phyloP scores from a whole-genome alignment of 768 basidiomycete species.

The Phylloporus rhodoxanthus region DNA sequence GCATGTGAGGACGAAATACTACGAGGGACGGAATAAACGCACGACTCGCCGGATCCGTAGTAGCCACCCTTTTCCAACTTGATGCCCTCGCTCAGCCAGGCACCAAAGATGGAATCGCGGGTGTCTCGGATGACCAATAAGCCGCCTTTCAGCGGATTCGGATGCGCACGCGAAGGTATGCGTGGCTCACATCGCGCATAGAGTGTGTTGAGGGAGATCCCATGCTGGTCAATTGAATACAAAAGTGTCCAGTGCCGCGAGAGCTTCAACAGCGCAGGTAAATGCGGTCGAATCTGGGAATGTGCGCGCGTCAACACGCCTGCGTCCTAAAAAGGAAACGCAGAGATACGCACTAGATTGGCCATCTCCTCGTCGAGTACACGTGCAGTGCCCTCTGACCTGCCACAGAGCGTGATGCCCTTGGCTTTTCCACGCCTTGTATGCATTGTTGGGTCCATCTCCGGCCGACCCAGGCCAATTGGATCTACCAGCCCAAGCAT shows the following conservation, averaged over 20 bases:
- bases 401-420: constrained; percentile 46
- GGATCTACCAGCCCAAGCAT: constrained; percentile 34
- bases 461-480: constrained; percentile 34
- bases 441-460: constrained; percentile 4
- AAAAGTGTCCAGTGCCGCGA: constrained; percentile 69
- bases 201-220: constrained; percentile 85
- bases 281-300: constrained; percentile 58
- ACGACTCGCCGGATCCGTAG: constrained; percentile 90
- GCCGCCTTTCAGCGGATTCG: constrained; percentile 36
- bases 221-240: constrained; percentile 92
- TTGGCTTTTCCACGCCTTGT: constrained; percentile 31
- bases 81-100: constrained; percentile 71
- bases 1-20: not conserved
- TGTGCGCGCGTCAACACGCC: not conserved
- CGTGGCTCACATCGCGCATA: constrained; percentile 58
- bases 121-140: constrained; percentile 65
- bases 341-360: constrained; percentile 45
- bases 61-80: constrained; percentile 56
- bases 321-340: too few species aligned
- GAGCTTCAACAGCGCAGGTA: constrained; percentile 71
- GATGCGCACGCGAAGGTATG: constrained; percentile 19
- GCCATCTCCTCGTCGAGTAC: constrained; percentile 54
- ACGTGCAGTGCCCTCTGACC: constrained; percentile 47
- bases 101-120: constrained; percentile 67
- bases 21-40: constrained; percentile 9